Evolutionary conservation across 495 filamentous ascomycete species (phyloP).

Genomic region (Lasiosphaeria ovina): DNA sequence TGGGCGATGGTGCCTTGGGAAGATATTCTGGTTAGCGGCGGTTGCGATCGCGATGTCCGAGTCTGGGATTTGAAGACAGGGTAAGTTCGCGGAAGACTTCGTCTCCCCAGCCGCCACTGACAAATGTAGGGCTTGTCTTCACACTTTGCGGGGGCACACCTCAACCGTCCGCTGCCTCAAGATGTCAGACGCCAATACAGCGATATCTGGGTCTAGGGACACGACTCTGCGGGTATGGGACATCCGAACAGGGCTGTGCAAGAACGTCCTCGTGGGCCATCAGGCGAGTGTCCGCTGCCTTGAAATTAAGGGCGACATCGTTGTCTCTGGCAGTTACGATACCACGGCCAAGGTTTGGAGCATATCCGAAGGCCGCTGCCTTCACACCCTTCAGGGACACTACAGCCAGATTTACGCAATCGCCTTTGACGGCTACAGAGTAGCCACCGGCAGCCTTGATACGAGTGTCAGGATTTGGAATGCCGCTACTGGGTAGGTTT

Average conservation of each 20-base stretch:
- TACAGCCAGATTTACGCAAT: slow-evolving; percentile 99
- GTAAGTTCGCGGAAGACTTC: slow-evolving; percentile 49
- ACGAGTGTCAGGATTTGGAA: slow-evolving; percentile 98
- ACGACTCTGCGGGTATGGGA: slow-evolving; percentile 96
- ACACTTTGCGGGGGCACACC: slow-evolving; percentile 88
- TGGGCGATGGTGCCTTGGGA: slow-evolving; percentile 99
- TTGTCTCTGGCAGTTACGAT: slow-evolving; percentile 96
- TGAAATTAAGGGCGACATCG: slow-evolving; percentile 90
- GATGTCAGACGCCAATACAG: slow-evolving; percentile 90
- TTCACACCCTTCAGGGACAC: slow-evolving; percentile 87
- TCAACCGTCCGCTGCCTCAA: slow-evolving; percentile 96
- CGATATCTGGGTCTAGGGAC: slow-evolving; percentile 93
- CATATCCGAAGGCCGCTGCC: slow-evolving; percentile 86
- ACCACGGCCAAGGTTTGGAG: slow-evolving; percentile 97
- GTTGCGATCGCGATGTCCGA: slow-evolving; percentile 93
- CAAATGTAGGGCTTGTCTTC: slow-evolving; percentile 58
- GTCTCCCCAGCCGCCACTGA: slow-evolving; percentile 18
- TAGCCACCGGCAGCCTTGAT: slow-evolving; percentile 96
- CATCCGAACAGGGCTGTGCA: slow-evolving; percentile 78
- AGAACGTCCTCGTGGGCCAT: slow-evolving; percentile 89
- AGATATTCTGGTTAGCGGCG: slow-evolving; percentile 91
- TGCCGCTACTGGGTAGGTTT: slow-evolving; percentile 75
- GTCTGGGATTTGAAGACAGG: slow-evolving; percentile 97
- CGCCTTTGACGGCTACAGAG: slow-evolving; percentile 87
- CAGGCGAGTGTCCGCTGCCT: slow-evolving; percentile 95